Percentiles rank a stretch among this genome's conserved stretches.
Conservation (phyloP, 108 stramenopile species). For the Cyclostephanos tholiformis region DNA sequence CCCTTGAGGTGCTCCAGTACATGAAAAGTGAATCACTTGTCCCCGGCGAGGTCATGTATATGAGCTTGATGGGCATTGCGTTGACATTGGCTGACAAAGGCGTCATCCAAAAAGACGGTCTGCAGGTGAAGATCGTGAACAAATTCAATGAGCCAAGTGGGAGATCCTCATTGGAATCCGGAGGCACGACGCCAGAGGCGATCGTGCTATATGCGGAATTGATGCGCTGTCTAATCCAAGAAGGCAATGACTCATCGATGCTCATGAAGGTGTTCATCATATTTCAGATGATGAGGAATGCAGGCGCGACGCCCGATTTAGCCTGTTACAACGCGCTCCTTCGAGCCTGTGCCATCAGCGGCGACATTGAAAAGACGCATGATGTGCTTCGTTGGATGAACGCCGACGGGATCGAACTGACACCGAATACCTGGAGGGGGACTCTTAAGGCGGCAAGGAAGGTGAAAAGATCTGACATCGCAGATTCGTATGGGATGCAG, state of each 20-base stretch:
- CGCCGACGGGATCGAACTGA: constrained; percentile 60
- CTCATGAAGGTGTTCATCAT: constrained; percentile 76
- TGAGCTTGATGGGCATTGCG: constrained; percentile 76
- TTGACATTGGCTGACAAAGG: constrained; percentile 55
- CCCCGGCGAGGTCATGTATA: constrained; percentile 88
- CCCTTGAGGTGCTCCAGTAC: no score
- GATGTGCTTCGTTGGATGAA: constrained; percentile 63
- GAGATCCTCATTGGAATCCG: background rate
- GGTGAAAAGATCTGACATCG: constrained; percentile 59
- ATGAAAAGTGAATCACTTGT: constrained; percentile 65
- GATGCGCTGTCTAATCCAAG: constrained; percentile 51
- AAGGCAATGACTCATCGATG: constrained; percentile 32
- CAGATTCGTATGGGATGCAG: constrained; percentile 62
- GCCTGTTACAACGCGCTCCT: constrained; percentile 86
- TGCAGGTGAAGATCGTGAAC: constrained; percentile 42
- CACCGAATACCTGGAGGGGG: constrained; percentile 68
- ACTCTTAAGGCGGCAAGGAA: constrained; percentile 64
- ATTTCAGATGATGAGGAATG: constrained; percentile 82
- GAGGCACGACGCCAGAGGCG: constrained; percentile 49
- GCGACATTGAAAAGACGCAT: constrained; percentile 63
- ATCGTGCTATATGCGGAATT: constrained; percentile 81
- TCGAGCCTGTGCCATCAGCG: constrained; percentile 61
- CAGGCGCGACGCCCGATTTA: constrained; percentile 72
- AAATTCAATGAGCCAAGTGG: background rate
- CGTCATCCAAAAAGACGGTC: constrained; percentile 29